Conservation (phyloP, 495 filamentous ascomycete genomes). For the Pyrenopolyporus hunteri region DNA sequence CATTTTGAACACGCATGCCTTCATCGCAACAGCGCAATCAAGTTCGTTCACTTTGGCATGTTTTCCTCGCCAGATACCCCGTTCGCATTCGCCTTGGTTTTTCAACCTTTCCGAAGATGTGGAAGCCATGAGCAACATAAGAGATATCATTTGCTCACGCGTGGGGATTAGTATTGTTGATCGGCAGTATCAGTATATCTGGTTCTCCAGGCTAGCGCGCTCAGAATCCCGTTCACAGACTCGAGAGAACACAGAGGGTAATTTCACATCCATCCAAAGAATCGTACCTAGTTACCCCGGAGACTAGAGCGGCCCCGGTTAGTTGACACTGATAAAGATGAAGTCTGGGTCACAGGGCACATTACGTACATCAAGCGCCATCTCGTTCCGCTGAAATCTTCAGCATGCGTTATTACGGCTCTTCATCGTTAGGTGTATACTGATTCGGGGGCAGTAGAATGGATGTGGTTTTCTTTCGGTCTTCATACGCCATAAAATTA, state of each 20-base stretch:
- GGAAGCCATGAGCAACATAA: neutral
- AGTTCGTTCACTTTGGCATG: slow-evolving; percentile 20
- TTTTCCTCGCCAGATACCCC: slow-evolving; percentile 27
- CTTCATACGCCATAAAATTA: slow-evolving; percentile 13
- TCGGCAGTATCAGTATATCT: neutral
- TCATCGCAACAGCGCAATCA: slow-evolving; percentile 10
- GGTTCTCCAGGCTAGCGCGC: neutral
- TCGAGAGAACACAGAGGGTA: neutral
- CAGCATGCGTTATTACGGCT: neutral
- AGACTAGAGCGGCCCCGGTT: too few relatives aligned
- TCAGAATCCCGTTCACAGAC: neutral
- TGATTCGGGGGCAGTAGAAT: slow-evolving; percentile 1
- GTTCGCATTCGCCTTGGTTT: slow-evolving; percentile 8
- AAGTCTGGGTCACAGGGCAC: too few relatives aligned
- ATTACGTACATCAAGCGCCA: too few relatives aligned
- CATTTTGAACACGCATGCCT: slow-evolving; percentile 21
- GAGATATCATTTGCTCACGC: neutral
- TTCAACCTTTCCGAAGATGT: neutral
- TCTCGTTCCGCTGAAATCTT: neutral
- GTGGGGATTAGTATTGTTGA: neutral
- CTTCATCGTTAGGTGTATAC: neutral
- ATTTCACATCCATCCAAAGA: neutral
- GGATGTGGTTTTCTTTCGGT: slow-evolving; percentile 6
- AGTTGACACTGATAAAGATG: too few relatives aligned
- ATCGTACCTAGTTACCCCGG: too few relatives aligned